These are phyloP conservation scores for Ophiostoma piceae DNA, from an alignment of 2,329 filamentous ascomycete genomes.

Conservation along the genomic window DNA sequence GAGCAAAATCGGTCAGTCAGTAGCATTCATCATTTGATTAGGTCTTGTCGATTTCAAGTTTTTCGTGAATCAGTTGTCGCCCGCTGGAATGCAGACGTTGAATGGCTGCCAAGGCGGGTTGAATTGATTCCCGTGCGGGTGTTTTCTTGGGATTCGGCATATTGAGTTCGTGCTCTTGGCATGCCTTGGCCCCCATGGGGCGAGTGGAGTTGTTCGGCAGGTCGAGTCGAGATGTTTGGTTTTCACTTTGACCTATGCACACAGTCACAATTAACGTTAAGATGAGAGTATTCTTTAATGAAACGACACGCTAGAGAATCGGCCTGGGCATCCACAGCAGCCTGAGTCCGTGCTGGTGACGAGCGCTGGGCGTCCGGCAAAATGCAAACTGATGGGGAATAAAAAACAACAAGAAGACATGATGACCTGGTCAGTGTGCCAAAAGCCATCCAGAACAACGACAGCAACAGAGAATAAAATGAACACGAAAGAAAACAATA, in stretches of 20 bases:
- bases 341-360: background rate
- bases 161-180: background rate
- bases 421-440: background rate
- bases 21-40: background rate
- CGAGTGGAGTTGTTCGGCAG: background rate
- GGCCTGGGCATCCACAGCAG: background rate
- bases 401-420: background rate
- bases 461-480: too few species aligned
- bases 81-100: background rate
- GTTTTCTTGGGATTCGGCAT: background rate
- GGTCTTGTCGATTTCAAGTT: background rate
- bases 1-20: background rate
- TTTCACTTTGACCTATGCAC: background rate
- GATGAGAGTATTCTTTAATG: background rate
- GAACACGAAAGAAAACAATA: background rate
- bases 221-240: background rate
- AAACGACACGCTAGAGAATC: background rate
- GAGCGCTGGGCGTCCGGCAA: background rate
- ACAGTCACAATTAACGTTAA: background rate
- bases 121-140: background rate
- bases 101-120: background rate
- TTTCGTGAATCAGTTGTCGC: background rate
- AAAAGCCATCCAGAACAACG: background rate
- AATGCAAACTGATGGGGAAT: background rate
- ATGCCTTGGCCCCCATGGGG: conserved; percentile 3